Conservation (phyloP, 495 filamentous ascomycete genomes). For the Neurospora pannonica region DNA sequence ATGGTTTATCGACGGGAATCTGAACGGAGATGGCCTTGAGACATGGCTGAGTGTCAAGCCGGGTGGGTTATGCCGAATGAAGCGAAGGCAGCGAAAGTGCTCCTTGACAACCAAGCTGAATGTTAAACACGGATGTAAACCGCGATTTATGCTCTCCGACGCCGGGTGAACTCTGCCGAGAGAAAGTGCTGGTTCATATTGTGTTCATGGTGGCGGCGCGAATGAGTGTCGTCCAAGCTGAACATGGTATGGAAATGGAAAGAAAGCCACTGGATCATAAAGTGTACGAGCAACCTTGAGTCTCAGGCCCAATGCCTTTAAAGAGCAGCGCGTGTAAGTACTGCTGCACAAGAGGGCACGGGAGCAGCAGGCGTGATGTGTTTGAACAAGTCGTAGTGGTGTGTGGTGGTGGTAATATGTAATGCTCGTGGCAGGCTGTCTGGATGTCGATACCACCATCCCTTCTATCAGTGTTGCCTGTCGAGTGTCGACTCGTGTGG, state of each 20-base stretch:
- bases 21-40: neutral
- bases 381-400: neutral
- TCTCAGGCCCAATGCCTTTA: neutral
- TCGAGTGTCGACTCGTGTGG: neutral
- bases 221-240: neutral
- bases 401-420: neutral
- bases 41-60: neutral
- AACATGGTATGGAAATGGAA: neutral
- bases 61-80: neutral
- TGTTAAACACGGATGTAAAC: neutral
- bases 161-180: neutral
- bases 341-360: neutral
- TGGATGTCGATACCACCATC: neutral
- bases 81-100: neutral
- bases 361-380: neutral
- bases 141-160: neutral
- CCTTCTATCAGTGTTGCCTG: neutral
- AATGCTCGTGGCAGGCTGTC: neutral
- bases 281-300: neutral
- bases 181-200: neutral
- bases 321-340: neutral
- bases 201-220: neutral
- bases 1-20: neutral
- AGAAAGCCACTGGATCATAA: neutral
- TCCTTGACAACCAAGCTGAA: neutral